Evolutionary conservation across 306 rosid species (phyloP).

Genomic region (Delonix regia): DNA sequence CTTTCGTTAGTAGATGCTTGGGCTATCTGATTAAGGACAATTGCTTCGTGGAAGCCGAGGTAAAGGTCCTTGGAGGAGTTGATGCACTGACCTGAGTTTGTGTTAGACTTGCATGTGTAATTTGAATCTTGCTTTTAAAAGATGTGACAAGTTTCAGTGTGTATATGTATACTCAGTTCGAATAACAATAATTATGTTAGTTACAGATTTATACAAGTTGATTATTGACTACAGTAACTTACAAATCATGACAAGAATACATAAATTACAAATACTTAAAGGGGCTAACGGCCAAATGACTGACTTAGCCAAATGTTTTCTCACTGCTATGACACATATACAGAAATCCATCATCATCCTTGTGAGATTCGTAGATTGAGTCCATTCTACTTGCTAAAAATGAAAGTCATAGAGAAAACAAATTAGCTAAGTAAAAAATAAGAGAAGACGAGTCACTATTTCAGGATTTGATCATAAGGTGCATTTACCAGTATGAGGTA

Average conservation of each 20-base stretch:
- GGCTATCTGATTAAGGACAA: too few relatives aligned
- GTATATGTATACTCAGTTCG: background rate
- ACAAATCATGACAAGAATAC: background rate
- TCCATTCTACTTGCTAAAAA: constrained; percentile 44
- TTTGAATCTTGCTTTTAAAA: background rate
- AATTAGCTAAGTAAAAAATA: constrained; percentile 18
- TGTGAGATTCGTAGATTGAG: constrained; percentile 41
- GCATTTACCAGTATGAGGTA: constrained; percentile 74
- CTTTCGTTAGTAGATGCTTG: constrained; percentile 33
- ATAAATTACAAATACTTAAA: background rate
- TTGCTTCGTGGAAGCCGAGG: too few relatives aligned
- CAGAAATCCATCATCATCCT: constrained; percentile 55
- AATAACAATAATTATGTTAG: background rate
- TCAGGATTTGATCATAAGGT: background rate
- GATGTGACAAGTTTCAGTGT: background rate
- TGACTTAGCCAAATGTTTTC: constrained; percentile 40
- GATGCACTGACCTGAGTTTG: background rate
- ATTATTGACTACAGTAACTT: background rate
- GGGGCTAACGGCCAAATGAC: background rate
- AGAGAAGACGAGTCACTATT: background rate
- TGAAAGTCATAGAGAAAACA: constrained; percentile 15
- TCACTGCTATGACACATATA: constrained; percentile 59
- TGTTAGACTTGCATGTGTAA: background rate
- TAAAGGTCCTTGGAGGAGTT: background rate
- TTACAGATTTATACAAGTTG: background rate